Base-by-base conservation (phyloP, 1,139 yeast species). In the Candida sp. region DNA sequence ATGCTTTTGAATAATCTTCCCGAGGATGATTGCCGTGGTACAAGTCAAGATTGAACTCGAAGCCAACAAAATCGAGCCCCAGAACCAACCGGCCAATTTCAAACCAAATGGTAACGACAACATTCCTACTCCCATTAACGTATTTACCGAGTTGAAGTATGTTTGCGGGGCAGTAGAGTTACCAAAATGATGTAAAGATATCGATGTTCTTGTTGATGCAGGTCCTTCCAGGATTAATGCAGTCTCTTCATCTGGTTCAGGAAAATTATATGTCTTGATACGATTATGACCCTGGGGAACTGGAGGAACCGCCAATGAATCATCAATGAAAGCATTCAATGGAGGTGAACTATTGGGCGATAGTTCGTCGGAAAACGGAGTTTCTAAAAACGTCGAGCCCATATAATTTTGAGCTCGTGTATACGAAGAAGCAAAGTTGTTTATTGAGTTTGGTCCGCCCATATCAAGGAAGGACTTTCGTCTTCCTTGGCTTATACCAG, bases 91-190 rank as follows among this genome's bases (percentile, higher is more conserved):
- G 0, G 96, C 77, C 43, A 86, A 74, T 49, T 75, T 79, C 49
- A 91, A 68, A 0, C 93, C 98, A 53, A 85, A 73, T 0, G 97
- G 96, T 40, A 91, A 70, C 1, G 97, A 84, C 33, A 91, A 72
- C 56, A 91, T 75, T 3, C 96, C 97, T 38, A 91, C 81, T 0
- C 97, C 98, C 55, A 90, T 81, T 36, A 90, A 68, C 0, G 90
- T 87, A 60, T 91, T 91, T 44, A 90, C 83, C 3, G 95, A 82
- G 59, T 91, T 91, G 70, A 91, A 89, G 21, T 87, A 70, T 0
- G 98, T 91, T 61, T 91, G 98, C 1, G 91, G 85, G 0, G 82
- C 84, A 0, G 97, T 90, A 0, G 75, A 70, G 36, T 55, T 55
- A 3, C 73, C 73, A 1, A 52, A 2, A 51, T 49, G 37, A 42